Base-by-base conservation (phyloP, 495 filamentous ascomycete genomes). In the Penicillium psychrofluorescens region DNA sequence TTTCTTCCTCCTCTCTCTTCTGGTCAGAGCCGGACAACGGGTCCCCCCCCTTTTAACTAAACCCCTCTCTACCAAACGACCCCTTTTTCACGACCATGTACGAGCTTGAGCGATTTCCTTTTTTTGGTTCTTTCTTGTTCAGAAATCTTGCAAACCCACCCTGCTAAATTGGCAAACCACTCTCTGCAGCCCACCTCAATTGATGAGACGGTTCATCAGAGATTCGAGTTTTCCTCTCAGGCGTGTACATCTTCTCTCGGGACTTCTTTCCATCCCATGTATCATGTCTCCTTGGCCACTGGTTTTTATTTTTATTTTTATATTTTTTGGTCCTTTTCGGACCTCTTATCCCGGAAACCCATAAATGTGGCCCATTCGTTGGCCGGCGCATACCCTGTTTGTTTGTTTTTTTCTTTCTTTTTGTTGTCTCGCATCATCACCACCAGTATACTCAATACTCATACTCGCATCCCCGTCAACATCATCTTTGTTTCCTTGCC, bases 91-190 rank as follows among this genome's bases (percentile, higher is more conserved):
- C 44, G 54, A 69, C 56, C 61, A 64, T 66, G 59, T 64, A 69
- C 55, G 66, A 65, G 59, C 62, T 55, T 61, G 62, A 59, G 65
- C 61, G 61, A 58, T 60, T 63, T 62, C 53, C 61, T 50, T 37
- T 56, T 48, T 50, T 40, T 57, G 44, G 50, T 35, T 40, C 35
- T 46, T 55, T 55, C 58, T 63, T 62, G 48, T 53, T 54, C 49
- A 59, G 54, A 58, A 50, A 40, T 50, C 56, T 44, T 49, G 37
- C 49, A 35, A 11, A 42, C 43, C 49, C 49, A 43, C 45, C 30
- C 49, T 55, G 45, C 56, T 54, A 53, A 53, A 53, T 50, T 45
- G 40, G 49, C 47, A 46, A 45, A 38, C 35, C 32, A 33, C 34
- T 38, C 45, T 31, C 11, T 36, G 30, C 15, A 16, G 27, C 37